A percentile compares a stretch with the other conserved stretches of the same genome.
Evolutionary conservation across 1,139 yeast species (phyloP).

Genomic region (Saccharomyces hybrid): DNA sequence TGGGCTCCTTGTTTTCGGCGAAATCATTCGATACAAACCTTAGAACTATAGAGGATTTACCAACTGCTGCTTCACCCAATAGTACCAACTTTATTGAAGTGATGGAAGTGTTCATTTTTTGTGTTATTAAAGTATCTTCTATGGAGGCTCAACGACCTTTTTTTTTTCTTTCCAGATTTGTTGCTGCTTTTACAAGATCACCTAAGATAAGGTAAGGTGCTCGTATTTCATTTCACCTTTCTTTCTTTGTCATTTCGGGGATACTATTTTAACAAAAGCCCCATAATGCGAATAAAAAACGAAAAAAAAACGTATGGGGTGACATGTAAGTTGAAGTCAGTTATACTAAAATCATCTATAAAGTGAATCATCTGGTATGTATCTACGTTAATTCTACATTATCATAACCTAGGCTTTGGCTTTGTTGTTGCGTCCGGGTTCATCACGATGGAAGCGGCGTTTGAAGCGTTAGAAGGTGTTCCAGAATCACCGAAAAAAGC

Average conservation of each 20-base stretch:
- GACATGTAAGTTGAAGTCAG: background rate
- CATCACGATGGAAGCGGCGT: conserved; percentile 43
- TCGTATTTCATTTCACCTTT: background rate
- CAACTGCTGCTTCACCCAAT: conserved; percentile 96
- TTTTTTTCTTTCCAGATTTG: background rate
- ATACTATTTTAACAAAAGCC: background rate
- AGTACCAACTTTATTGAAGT: conserved; percentile 83
- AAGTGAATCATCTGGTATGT: background rate
- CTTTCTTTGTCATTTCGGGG: conserved; percentile 1
- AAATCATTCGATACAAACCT: conserved; percentile 93
- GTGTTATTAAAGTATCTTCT: background rate
- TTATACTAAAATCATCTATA: background rate
- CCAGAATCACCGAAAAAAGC: conserved; percentile 70
- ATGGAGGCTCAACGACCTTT: background rate
- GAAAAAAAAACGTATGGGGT: background rate
- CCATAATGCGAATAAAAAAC: background rate
- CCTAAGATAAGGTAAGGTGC: background rate
- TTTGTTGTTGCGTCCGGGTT: conserved; percentile 48
- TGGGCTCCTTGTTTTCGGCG: conserved; percentile 94
- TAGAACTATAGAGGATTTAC: conserved; percentile 85
- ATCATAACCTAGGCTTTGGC: conserved; percentile 45
- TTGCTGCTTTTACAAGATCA: background rate
- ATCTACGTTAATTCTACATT: background rate
- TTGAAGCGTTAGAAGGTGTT: conserved; percentile 37
- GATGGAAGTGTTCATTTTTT: conserved; percentile 32